Evolutionary conservation across 768 basidiomycete species (phyloP).

Genomic region (Serpula lacrymans): DNA sequence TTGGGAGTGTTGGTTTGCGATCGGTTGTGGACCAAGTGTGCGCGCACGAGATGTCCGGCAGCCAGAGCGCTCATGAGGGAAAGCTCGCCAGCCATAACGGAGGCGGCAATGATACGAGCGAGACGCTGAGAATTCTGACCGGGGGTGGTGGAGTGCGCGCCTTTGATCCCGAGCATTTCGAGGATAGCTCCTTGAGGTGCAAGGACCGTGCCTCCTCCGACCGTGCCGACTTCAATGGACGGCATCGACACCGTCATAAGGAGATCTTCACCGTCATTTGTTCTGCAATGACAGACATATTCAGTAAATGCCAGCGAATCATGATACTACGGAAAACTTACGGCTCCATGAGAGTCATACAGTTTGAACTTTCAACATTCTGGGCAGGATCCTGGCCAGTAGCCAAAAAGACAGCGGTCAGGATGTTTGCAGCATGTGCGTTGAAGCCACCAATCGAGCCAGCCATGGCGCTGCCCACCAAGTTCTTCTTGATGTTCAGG

Average conservation of each 20-base stretch:
- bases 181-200: conserved; percentile 87
- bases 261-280: conserved; percentile 85
- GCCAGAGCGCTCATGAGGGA: conserved; percentile 90
- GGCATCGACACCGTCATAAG: conserved; percentile 96
- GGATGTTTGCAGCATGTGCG: conserved; percentile 96
- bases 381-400: conserved; percentile 99
- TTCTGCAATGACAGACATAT: conserved; percentile 40
- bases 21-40: conserved; percentile 91
- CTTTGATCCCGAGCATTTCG: conserved; percentile 90
- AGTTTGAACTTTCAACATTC: conserved; percentile 97
- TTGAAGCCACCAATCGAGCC: conserved; percentile 98
- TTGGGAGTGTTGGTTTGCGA: conserved; percentile 78
- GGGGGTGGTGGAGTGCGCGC: conserved; percentile 82
- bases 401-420: conserved; percentile 93
- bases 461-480: conserved; percentile 97
- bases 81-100: conserved; percentile 97
- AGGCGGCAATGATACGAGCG: conserved; percentile 84
- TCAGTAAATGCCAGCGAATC: conserved; percentile 2
- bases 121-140: conserved; percentile 88
- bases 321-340: conserved; percentile 42
- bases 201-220: conserved; percentile 94
- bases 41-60: conserved; percentile 90
- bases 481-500: conserved; percentile 94
- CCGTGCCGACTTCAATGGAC: conserved; percentile 97
- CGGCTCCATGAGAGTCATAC: conserved; percentile 99